Base-by-base conservation (phyloP, 1,139 yeast species). In the Suhomyces yuchorum region DNA sequence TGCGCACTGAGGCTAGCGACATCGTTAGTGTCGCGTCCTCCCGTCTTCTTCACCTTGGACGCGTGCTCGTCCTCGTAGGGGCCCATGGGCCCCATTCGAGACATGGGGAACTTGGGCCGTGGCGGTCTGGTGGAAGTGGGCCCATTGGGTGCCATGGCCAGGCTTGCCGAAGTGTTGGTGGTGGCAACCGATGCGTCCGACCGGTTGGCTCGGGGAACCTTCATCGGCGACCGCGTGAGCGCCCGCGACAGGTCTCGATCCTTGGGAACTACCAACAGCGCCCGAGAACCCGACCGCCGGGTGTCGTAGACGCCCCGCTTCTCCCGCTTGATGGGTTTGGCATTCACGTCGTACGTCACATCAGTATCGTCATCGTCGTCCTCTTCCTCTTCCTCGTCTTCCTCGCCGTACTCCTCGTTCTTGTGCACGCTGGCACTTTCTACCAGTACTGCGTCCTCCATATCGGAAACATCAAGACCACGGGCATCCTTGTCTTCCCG, bases 391-490 rank as follows among this genome's bases (percentile, higher is more conserved):
- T 55, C 50, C 17, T 42, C 42, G 18, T 18, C 15, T 6, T 23
- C 51, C 4, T 50, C 55, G n/a, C 54, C 55, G 9, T 51, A 52
- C 15, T 48, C 58, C 33, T 55, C 56, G 24, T 51, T 49, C 43
- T 51, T 51, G 39, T 44, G 47, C 23, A 50, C 51, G 5, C 51
- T 46, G 22, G 52, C 49, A 45, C 61, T 55, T 28, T 54, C 57
- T 44, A 57, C 53, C 12, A 57, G 54, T 6, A 54, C 43, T 8
- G 56, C 57, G 26, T 59, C 62, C 14, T 58, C 63, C 11, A 51
- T 51, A 30, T 57, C 62, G 18, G 58, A 54, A 15, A 56, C 56
- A 24, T 57, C 56, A 17, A 55, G 48, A 6, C 50, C 58, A 2
- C 55, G 53, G 5, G 49, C 37, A 3, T 50, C 47, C 37, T 50